Conservation (phyloP, 2,329 filamentous ascomycete genomes). For the Corynespora cassiicola region DNA sequence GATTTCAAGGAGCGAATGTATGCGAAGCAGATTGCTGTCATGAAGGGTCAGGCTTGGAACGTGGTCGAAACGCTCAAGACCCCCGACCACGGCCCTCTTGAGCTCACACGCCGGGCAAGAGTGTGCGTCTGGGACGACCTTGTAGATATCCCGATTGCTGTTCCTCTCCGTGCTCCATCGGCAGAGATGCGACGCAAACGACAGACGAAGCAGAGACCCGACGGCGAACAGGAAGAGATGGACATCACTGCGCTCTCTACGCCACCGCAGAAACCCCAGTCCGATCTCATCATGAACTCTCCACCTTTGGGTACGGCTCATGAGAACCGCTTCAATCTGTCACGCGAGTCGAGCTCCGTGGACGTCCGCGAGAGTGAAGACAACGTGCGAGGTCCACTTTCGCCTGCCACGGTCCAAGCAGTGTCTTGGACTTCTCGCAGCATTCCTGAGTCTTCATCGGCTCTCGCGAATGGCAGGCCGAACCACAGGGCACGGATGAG, state of each 20-base stretch:
- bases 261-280: slow-evolving; percentile 55
- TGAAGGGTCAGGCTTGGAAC: slow-evolving; percentile 99
- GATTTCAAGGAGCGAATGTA: slow-evolving; percentile 99
- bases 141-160: slow-evolving; percentile 92
- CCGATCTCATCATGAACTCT: slow-evolving; percentile 73
- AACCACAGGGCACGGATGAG: slow-evolving; percentile 47
- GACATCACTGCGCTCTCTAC: slow-evolving; percentile 79
- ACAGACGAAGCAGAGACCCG: slow-evolving; percentile 41
- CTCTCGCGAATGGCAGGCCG: slow-evolving; percentile 27
- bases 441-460: slow-evolving; percentile 9
- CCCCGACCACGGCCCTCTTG: slow-evolving; percentile 87
- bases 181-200: slow-evolving; percentile 79
- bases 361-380: slow-evolving; percentile 39
- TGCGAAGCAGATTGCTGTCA: slow-evolving; percentile 95
- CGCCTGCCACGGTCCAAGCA: slow-evolving; percentile 43
- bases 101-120: slow-evolving; percentile 86
- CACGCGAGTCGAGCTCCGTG: slow-evolving; percentile 52
- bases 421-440: slow-evolving; percentile 33
- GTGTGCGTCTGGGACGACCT: slow-evolving; percentile 99
- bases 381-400: slow-evolving; percentile 26
- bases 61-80: slow-evolving; percentile 97
- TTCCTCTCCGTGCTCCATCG: slow-evolving; percentile 84
- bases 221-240: slow-evolving; percentile 78
- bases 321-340: slow-evolving; percentile 56
- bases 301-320: slow-evolving; percentile 54